Evolutionary conservation across 2,329 filamentous ascomycete genomes (phyloP).

Genomic region (Monilinia fructicola): DNA sequence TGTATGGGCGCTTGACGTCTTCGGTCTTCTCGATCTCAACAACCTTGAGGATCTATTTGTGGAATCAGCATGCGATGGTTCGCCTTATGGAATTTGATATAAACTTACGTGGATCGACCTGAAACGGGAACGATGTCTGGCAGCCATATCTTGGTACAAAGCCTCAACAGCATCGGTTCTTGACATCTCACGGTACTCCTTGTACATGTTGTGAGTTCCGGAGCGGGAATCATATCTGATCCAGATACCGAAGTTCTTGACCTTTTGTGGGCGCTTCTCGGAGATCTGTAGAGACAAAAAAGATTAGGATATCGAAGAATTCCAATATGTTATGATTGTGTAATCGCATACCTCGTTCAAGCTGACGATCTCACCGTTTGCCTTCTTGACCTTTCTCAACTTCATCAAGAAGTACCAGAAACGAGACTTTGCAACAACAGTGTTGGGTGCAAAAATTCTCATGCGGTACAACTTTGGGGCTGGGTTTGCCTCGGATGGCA

Average conservation of each 20-base stretch:
- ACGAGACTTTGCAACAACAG: conserved; percentile 97
- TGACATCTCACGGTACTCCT: conserved; percentile 99
- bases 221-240: conserved; percentile 99
- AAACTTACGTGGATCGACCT: conserved; percentile 92
- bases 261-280: conserved; percentile 98
- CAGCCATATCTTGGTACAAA: conserved; percentile 99
- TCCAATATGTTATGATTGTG: neutral
- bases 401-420: conserved; percentile 99
- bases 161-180: conserved; percentile 92
- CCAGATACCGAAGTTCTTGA: conserved; percentile 99
- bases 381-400: conserved; percentile 99
- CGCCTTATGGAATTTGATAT: neutral
- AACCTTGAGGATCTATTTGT: conserved; percentile 86
- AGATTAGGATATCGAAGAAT: conserved; percentile 28
- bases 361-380: conserved; percentile 97
- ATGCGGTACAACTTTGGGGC: conserved; percentile 99
- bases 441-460: conserved; percentile 98
- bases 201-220: conserved; percentile 99
- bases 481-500: conserved; percentile 96
- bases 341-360: conserved; percentile 79
- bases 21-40: conserved; percentile 94
- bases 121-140: conserved; percentile 97
- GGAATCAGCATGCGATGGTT: conserved; percentile 23
- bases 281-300: conserved; percentile 62
- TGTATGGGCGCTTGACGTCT: conserved; percentile 97